Evolutionary conservation across 2,329 filamentous ascomycete species (phyloP), one percentile per base, ranked within the genome.

Genomic region (Verruconis gallopava): DNA sequence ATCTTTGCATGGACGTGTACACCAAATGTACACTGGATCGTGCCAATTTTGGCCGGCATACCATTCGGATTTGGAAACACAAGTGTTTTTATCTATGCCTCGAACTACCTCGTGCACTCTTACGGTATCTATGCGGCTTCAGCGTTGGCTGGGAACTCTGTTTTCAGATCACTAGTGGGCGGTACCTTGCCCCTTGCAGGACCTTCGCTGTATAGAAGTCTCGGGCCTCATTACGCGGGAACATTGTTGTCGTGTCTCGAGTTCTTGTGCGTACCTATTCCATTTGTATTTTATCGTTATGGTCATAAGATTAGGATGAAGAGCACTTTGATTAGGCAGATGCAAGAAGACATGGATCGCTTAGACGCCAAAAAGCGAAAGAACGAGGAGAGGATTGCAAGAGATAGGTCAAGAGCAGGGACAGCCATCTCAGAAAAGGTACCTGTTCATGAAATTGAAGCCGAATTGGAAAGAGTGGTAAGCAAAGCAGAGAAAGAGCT

Each of bases 1-100:
- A 81, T 79, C 58, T 95, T 95, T 54, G 77, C 83, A 0, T 94
- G 85, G 85, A 93, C 86, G 0, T 86, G 79, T 46, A 74, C 85
- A 0, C 86, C 86, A 0, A 72, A 74, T 3, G 84, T 93, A 21
- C 86, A 85, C 56, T 93, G 83, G 80, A 77, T 85, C n/a, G 68
- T 76, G 15, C 81, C 84, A 1, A 79, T 93, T 38, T 65, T 83
- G 0, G 84, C 84, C 1, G 84, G 85, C 1, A 72, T 93, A 4
- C 81, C 80, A 0, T 93, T 91, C 51, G 84, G 84, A 6, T 69
- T 73, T 0, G 85, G 85, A 0, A 91, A 89, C 52, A 78, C 74
- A 5, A 69, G 77, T 2, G 76, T 83, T 28, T 93, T 93, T 63
- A 88, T 93, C 53, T 91, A 93, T 53, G 75, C 79, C 0, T 75